A percentile compares a stretch with the other conserved stretches of the same genome.
Conservation (phyloP, 163 green algal genomes). For the Prototheca wickerhamii region DNA sequence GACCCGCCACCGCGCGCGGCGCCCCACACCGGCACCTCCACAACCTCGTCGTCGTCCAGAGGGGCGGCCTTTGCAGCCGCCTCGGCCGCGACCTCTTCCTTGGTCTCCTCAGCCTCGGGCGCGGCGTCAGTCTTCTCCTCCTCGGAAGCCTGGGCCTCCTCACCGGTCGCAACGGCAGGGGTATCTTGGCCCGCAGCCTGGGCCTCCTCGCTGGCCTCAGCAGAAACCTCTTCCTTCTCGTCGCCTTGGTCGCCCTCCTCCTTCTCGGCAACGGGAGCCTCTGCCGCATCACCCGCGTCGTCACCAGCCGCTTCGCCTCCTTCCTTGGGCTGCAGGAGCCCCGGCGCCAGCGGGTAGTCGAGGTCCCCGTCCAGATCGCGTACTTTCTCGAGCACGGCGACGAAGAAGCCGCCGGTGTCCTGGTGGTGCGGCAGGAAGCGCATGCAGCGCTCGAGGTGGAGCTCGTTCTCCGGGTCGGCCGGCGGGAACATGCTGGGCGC, state of each 20-base stretch:
- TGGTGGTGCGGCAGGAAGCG: constrained; percentile 89
- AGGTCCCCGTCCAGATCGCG: constrained; percentile 1
- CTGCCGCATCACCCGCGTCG: constrained; percentile 1
- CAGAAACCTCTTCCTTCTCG: too few relatives aligned
- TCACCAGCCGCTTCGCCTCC: not conserved
- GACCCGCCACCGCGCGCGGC: constrained; percentile 10
- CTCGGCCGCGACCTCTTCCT: not conserved
- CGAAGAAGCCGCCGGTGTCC: constrained; percentile 98
- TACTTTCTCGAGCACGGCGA: constrained; percentile 85
- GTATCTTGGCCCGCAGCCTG: not conserved
- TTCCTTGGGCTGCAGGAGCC: not conserved
- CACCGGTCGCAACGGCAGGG: not conserved
- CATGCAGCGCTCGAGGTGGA: constrained; percentile 88
- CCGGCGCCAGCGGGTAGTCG: not conserved
- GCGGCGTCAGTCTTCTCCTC: constrained; percentile 5
- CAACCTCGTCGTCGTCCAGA: not conserved
- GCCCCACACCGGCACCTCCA: constrained; percentile 3
- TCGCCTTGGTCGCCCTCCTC: not conserved
- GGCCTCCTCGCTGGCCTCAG: not conserved
- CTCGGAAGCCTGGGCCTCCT: not conserved
- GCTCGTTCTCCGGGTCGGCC: constrained; percentile 6
- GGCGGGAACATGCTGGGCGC: constrained; percentile 66
- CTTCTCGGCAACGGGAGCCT: not conserved
- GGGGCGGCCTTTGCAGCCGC: not conserved
- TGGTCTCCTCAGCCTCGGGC: not conserved